Conservation (phyloP, 176 grass and related monocot species). For the Phyllostachys edulis region DNA sequence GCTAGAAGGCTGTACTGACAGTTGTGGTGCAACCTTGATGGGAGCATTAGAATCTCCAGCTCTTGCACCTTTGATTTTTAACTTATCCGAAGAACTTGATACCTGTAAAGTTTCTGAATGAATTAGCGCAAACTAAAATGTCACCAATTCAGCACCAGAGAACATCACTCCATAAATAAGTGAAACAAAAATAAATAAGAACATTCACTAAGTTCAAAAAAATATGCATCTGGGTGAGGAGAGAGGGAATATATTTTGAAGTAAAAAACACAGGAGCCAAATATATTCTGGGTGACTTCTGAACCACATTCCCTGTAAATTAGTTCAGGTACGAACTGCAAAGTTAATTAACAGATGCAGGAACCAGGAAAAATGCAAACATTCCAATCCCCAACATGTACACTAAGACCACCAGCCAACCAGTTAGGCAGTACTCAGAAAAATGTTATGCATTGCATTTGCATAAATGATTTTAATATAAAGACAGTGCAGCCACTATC, state of each 20-base stretch:
- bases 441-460: slow-evolving; percentile 1
- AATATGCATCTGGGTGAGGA: not conserved
- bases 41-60: slow-evolving; percentile 47
- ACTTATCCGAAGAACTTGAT: slow-evolving; percentile 52
- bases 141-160: slow-evolving; percentile 1
- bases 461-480: not conserved
- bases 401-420: not conserved
- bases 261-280: not conserved
- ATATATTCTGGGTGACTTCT: not conserved
- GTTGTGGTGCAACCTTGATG: slow-evolving; percentile 46
- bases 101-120: slow-evolving; percentile 27
- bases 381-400: not conserved
- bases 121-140: slow-evolving; percentile 32
- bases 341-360: not conserved
- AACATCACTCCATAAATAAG: slow-evolving; percentile 23
- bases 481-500: not conserved
- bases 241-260: not conserved
- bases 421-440: not conserved
- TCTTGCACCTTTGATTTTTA: slow-evolving; percentile 59
- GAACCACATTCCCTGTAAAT: slow-evolving; percentile 17
- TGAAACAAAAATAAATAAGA: slow-evolving; percentile 17
- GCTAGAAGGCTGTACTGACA: slow-evolving; percentile 41
- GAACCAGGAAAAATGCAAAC: not conserved
- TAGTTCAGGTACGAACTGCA: not conserved
- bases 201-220: slow-evolving; percentile 13